Percentiles rank a stretch among this genome's conserved stretches.
Evolutionary conservation across 2,329 filamentous ascomycete species (phyloP).

Genomic region (Penicillium psychrosexuale): DNA sequence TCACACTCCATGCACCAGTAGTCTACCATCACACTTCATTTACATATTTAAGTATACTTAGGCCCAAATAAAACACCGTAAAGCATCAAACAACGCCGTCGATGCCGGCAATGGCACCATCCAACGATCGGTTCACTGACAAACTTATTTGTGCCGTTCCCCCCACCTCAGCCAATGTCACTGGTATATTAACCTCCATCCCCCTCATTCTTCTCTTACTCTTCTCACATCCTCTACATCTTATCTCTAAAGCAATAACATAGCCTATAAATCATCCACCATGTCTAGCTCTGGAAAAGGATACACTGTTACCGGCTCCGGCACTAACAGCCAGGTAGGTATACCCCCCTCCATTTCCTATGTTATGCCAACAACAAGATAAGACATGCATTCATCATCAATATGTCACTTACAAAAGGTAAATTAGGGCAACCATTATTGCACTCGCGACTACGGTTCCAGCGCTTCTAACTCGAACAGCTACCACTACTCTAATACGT

Average conservation of each 20-base stretch:
- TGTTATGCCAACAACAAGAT: background rate
- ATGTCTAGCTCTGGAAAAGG: constrained; percentile 22
- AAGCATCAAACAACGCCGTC: background rate
- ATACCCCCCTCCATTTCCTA: background rate
- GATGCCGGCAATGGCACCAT: background rate
- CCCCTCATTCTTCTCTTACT: background rate
- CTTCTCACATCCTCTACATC: background rate
- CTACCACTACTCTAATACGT: constrained; percentile 64
- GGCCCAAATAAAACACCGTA: background rate
- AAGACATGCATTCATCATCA: no score
- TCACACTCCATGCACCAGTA: background rate
- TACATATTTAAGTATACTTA: background rate
- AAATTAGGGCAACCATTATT: constrained; percentile 64
- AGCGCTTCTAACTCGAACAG: constrained; percentile 54
- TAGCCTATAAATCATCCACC: background rate
- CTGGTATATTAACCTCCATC: background rate
- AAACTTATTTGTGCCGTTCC: background rate
- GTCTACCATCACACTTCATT: background rate
- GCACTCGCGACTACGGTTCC: constrained; percentile 61
- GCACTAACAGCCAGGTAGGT: constrained; percentile 62
- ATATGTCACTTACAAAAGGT: background rate
- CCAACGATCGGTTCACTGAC: background rate
- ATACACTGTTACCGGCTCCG: constrained; percentile 46
- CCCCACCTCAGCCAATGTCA: background rate
- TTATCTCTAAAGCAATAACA: background rate